A percentile compares a stretch with the other conserved stretches of the same genome.
These are phyloP conservation scores for Leccinum fallax DNA, from an alignment of 1,284 basidiomycete genomes.

Conservation along the genomic window DNA sequence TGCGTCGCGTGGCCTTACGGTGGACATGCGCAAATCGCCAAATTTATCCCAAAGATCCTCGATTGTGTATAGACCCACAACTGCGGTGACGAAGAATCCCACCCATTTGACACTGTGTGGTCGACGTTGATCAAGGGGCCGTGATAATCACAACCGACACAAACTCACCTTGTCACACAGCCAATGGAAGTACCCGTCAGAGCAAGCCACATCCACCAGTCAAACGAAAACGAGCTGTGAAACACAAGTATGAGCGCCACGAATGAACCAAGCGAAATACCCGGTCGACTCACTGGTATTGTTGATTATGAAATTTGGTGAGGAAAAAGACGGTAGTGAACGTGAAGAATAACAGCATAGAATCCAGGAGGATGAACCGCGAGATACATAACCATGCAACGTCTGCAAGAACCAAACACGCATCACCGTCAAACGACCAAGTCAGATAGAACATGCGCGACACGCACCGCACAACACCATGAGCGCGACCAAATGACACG, in stretches of 20 bases:
- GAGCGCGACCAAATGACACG: constrained; percentile 89
- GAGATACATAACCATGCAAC: constrained; percentile 97
- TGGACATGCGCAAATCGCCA: constrained; percentile 91
- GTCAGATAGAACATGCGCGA: constrained; percentile 12
- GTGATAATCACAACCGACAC: neutral
- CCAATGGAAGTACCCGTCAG: constrained; percentile 94
- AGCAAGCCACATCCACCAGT: constrained; percentile 97
- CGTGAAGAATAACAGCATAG: constrained; percentile 98
- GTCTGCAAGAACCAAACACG: constrained; percentile 50
- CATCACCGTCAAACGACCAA: neutral
- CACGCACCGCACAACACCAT: constrained; percentile 88
- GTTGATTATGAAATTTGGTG: constrained; percentile 96
- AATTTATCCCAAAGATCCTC: constrained; percentile 99
- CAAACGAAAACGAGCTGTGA: constrained; percentile 81
- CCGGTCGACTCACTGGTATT: constrained; percentile 72
- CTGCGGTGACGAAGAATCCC: constrained; percentile 91
- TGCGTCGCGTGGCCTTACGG: constrained; percentile 53
- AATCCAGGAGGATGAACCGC: constrained; percentile 95
- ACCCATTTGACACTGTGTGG: constrained; percentile 88
- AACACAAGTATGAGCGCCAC: constrained; percentile 5
- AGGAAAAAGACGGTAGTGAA: constrained; percentile 95
- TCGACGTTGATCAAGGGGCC: neutral
- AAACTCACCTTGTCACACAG: constrained; percentile 80
- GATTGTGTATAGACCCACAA: constrained; percentile 95
- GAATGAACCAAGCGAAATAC: neutral